Conservation (phyloP, 2,329 filamentous ascomycete genomes). For the Calonectria montana region DNA sequence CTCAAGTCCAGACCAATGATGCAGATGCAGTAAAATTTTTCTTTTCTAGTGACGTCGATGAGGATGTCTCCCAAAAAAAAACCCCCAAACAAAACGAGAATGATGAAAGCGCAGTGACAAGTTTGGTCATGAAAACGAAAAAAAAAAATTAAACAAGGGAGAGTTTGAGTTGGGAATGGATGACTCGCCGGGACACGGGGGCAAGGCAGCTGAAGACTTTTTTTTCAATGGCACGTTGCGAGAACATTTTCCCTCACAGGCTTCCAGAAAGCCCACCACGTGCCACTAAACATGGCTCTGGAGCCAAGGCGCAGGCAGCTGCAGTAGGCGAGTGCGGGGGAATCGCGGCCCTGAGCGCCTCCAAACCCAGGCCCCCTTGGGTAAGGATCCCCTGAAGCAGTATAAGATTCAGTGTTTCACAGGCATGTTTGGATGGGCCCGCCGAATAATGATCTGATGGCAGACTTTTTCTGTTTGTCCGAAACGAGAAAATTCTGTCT, state of each 20-base stretch:
- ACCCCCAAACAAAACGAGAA: neutral
- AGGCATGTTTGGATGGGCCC: neutral
- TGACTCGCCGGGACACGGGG: slow-evolving; percentile 14
- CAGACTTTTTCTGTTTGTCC: neutral
- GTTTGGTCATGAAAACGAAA: slow-evolving; percentile 6
- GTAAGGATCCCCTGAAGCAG: slow-evolving; percentile 11
- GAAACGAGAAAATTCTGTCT: no score
- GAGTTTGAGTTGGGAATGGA: slow-evolving; percentile 26
- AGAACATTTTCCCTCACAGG: slow-evolving; percentile 25
- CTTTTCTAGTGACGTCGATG: neutral
- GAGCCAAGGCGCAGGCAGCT: slow-evolving; percentile 35
- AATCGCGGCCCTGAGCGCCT: slow-evolving; percentile 24
- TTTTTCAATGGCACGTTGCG: slow-evolving; percentile 24
- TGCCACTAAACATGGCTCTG: slow-evolving; percentile 33
- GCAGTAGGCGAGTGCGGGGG: slow-evolving; percentile 35
- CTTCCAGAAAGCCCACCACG: slow-evolving; percentile 37
- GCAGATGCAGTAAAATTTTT: neutral
- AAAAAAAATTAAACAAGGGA: slow-evolving; percentile 30
- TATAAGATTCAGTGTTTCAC: slow-evolving; percentile 4
- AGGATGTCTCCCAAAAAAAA: neutral
- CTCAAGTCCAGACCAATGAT: slow-evolving; percentile 14
- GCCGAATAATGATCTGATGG: slow-evolving; percentile 2
- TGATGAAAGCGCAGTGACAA: neutral
- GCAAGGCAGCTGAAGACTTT: slow-evolving; percentile 36
- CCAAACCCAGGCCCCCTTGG: neutral